Evolutionary conservation across 1,284 basidiomycete genomes (phyloP).

Genomic region (Apiotrichum domesticum): DNA sequence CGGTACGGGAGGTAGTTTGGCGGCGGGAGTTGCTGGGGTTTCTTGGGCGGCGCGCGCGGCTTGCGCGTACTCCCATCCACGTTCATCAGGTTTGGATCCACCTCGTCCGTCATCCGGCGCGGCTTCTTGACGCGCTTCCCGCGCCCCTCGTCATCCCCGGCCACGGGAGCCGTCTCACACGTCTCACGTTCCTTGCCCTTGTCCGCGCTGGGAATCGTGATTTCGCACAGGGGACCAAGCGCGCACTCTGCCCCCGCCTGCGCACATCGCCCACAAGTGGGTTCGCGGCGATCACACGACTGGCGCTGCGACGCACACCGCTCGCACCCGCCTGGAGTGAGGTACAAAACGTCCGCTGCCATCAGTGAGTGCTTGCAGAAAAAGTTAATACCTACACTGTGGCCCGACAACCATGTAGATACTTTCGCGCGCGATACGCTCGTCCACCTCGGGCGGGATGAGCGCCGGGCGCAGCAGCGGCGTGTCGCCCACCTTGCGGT

Average conservation of each 20-base stretch:
- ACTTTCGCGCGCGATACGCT: not conserved
- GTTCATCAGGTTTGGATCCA: conserved; percentile 22
- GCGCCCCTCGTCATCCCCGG: conserved; percentile 6
- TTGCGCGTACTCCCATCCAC: conserved; percentile 12
- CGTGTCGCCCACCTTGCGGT: not conserved
- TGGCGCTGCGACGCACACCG: no score
- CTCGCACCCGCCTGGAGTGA: no score
- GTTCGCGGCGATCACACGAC: no score
- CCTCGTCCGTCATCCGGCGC: conserved; percentile 21
- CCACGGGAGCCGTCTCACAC: not conserved
- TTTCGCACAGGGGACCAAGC: no score
- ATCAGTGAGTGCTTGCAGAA: not conserved
- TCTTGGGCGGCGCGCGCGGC: not conserved
- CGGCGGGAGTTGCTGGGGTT: not conserved
- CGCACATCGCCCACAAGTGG: no score
- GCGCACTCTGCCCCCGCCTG: no score
- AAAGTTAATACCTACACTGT: no score
- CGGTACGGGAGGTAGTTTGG: not conserved
- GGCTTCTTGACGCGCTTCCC: conserved; percentile 32
- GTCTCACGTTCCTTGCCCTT: not conserved
- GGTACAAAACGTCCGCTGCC: no score
- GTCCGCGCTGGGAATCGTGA: no score
- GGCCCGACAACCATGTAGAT: not conserved
- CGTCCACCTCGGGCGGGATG: not conserved
- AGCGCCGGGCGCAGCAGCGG: not conserved